These are phyloP conservation scores for Didymella pinodella DNA, from an alignment of 2,329 filamentous ascomycete species.

Conservation along the genomic window DNA sequence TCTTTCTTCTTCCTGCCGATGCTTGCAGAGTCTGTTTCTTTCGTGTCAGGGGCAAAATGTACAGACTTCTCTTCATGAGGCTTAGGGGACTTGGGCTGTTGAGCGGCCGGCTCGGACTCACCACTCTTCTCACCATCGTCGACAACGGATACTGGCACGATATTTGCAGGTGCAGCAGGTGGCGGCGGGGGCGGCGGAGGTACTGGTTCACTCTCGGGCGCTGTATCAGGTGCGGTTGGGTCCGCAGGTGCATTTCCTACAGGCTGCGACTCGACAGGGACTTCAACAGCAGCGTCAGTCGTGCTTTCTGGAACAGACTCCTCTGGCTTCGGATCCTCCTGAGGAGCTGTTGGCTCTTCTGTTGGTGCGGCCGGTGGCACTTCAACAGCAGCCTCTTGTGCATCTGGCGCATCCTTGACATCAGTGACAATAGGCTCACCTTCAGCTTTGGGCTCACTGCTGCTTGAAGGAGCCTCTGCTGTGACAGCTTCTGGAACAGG, in stretches of 20 bases:
- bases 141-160: slow-evolving; percentile 24
- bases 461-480: slow-evolving; percentile 14
- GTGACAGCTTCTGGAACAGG: slow-evolving; percentile 13
- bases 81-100: slow-evolving; percentile 43
- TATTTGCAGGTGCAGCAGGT: slow-evolving; percentile 13
- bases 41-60: slow-evolving; percentile 51
- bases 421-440: slow-evolving; percentile 29
- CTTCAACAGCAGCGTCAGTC: slow-evolving; percentile 4
- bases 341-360: slow-evolving; percentile 14
- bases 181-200: slow-evolving; percentile 25
- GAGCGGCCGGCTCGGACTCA: slow-evolving; percentile 49
- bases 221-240: neutral
- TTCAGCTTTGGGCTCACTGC: slow-evolving; percentile 22
- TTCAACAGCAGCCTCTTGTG: slow-evolving; percentile 6
- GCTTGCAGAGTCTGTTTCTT: slow-evolving; percentile 45
- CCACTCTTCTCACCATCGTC: slow-evolving; percentile 45
- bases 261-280: slow-evolving; percentile 6
- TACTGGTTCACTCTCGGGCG: slow-evolving; percentile 19
- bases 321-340: slow-evolving; percentile 16
- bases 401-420: slow-evolving; percentile 37
- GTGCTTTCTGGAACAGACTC: slow-evolving; percentile 7
- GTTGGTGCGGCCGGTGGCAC: slow-evolving; percentile 19
- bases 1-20: slow-evolving; percentile 40
- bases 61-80: slow-evolving; percentile 41
- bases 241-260: neutral